Percentiles rank a stretch among this genome's conserved stretches.
Evolutionary conservation across 2,329 filamentous ascomycete species (phyloP).

Genomic region (Helotiales sp.): DNA sequence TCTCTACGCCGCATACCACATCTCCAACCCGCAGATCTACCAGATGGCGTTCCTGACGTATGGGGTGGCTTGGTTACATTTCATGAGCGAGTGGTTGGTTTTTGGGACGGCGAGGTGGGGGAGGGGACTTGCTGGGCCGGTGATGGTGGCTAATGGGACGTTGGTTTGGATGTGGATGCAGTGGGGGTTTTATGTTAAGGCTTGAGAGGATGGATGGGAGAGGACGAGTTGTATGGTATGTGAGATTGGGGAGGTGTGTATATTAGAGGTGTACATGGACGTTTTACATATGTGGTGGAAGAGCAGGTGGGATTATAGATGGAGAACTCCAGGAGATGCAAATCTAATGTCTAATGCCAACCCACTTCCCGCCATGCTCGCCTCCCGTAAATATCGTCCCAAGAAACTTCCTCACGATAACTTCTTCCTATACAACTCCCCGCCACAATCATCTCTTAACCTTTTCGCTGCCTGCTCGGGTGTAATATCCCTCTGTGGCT

Average conservation of each 20-base stretch:
- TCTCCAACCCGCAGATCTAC: constrained; percentile 58
- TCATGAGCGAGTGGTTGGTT: constrained; percentile 73
- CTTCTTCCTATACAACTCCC: constrained; percentile 76
- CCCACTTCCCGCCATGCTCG: background rate
- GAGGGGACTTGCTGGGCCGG: constrained; percentile 55
- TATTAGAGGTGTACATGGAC: background rate
- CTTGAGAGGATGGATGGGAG: constrained; percentile 35
- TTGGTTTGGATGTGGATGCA: constrained; percentile 65
- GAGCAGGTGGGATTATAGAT: background rate
- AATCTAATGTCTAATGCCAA: constrained; percentile 18
- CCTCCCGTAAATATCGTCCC: too few relatives aligned
- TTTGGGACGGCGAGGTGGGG: constrained; percentile 74
- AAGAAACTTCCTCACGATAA: constrained; percentile 17
- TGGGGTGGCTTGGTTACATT: constrained; percentile 54
- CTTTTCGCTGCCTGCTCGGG: constrained; percentile 88
- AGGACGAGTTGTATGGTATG: background rate
- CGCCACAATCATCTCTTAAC: constrained; percentile 69
- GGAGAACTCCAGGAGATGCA: too few relatives aligned
- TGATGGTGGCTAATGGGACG: constrained; percentile 49
- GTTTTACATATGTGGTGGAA: background rate
- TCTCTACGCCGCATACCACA: constrained; percentile 68
- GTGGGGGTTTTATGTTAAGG: constrained; percentile 61
- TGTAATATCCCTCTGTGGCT: constrained; percentile 97
- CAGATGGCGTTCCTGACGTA: constrained; percentile 66
- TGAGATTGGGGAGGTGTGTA: background rate